phyloP scores from a whole-genome alignment of 352 stramenopile genomes.

The Phytopythium kandeliae region DNA sequence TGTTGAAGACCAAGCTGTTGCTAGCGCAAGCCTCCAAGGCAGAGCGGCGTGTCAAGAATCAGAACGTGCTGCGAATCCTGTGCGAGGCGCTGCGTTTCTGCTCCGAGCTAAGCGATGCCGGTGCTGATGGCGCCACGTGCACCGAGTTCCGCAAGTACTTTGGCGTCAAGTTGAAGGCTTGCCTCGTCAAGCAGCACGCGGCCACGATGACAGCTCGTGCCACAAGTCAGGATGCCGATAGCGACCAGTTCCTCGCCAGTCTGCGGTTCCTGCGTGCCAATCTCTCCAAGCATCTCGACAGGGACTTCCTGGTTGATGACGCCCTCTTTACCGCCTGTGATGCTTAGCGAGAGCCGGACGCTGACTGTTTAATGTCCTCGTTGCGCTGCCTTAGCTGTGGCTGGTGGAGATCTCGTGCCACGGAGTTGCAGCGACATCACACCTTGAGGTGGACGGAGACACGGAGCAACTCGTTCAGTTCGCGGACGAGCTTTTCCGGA shows the following conservation, averaged over 20 bases:
- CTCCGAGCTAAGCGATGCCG: conserved; percentile 10
- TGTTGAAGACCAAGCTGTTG: conserved; percentile 55
- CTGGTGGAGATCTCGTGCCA: conserved; percentile 60
- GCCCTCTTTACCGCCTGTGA: not conserved
- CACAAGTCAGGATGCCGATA: conserved; percentile 6
- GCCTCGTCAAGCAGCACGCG: conserved; percentile 49
- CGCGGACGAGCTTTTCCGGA: conserved; percentile 38
- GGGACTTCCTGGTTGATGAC: conserved; percentile 56
- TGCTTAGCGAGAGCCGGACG: no score
- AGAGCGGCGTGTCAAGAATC: conserved; percentile 28
- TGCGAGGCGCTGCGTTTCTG: conserved; percentile 37
- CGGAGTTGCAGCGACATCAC: conserved; percentile 35
- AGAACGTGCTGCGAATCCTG: conserved; percentile 34
- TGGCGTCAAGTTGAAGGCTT: conserved; percentile 36
- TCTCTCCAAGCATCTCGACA: conserved; percentile 39
- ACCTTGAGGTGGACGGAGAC: conserved; percentile 18
- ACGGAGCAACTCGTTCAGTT: conserved; percentile 31
- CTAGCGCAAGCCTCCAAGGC: conserved; percentile 39
- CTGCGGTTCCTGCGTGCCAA: conserved; percentile 41
- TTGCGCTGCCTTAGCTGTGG: conserved; percentile 41
- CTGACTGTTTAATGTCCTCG: not conserved
- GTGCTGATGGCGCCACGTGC: not conserved
- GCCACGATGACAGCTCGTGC: conserved; percentile 26
- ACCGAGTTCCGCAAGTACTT: conserved; percentile 42
- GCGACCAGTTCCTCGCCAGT: conserved; percentile 34